phyloP scores from a whole-genome alignment of 768 basidiomycete species.

The Tulasnella sp. region DNA sequence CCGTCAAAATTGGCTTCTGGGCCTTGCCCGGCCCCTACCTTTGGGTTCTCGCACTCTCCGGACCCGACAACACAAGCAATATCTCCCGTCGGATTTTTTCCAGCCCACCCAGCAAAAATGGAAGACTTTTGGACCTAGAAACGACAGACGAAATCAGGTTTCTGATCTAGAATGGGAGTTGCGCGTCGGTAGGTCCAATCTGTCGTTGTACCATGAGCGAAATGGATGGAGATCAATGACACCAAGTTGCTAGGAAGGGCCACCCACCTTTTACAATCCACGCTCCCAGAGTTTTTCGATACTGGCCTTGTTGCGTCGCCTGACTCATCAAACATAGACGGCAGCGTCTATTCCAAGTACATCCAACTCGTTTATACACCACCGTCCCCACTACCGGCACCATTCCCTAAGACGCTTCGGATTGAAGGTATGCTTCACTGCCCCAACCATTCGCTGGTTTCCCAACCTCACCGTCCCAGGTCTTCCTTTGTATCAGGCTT shows the following conservation, averaged over 20 bases:
- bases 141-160: conserved; percentile 21
- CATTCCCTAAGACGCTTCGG: conserved; percentile 55
- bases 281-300: conserved; percentile 59
- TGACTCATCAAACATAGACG: not conserved
- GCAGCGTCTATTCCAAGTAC: conserved; percentile 42
- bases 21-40: not conserved
- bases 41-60: not conserved
- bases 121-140: not conserved
- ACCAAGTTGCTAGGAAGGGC: conserved; percentile 43
- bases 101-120: not conserved
- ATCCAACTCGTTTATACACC: conserved; percentile 57
- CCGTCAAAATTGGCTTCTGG: no score
- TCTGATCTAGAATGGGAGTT: conserved; percentile 70
- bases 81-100: not conserved
- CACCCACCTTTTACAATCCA: conserved; percentile 52
- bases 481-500: conserved; percentile 57
- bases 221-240: conserved; percentile 23
- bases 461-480: conserved; percentile 32
- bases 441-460: not conserved
- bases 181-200: conserved; percentile 43
- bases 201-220: conserved; percentile 4
- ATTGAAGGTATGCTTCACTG: conserved; percentile 45
- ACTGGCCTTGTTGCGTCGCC: conserved; percentile 42
- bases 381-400: conserved; percentile 43
- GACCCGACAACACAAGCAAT: not conserved